Base-by-base conservation (phyloP, 2,329 filamentous ascomycete genomes). In the Pleoardoris graminearum region DNA sequence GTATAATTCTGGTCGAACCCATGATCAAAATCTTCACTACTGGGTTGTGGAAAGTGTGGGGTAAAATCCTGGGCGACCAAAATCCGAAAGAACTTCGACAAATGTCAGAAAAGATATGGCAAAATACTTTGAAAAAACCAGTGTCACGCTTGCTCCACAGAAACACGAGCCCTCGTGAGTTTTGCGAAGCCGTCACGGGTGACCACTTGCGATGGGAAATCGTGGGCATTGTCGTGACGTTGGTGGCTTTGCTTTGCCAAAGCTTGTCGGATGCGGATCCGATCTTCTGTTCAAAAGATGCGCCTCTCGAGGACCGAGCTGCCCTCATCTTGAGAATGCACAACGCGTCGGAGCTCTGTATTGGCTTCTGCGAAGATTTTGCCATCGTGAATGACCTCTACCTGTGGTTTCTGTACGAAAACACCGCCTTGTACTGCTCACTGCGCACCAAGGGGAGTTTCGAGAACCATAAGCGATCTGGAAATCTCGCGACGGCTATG, bases 171-270 rank as follows among this genome's bases (percentile, higher is more conserved):
- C 64, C 75, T 12, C 60, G 58, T 11, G 70, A 76, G 11, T 79
- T 75, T 62, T 72, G 69, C 17, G 55, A 62, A 14, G 65, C 64
- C 5, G 70, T 69, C 1, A 76, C 75, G 14, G 76, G 76, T 1
- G 64, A 68, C 7, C 64, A 70, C 39, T 54, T 78, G 5, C 62
- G 76, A 54, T 79, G 76, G 76, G 76, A 79, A 51, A 68, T 76
- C 19, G 67, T 79, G 2, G 76, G 76, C 0, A 66, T 74, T 7
- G 62, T 77, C 1, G 60, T 75, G 3, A 69, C 69, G 1, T 50
- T 74, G 30, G 70, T 76, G 1, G 73, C 71, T 0, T 55, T 77
- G 14, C 60, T 76, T 16, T 71, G 71, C 7, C 58, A 62, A 21
- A 65, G 61, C 14, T 37, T 72, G 4, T 64, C 62, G 55, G 68